Percentiles rank a stretch among this genome's conserved stretches.
phyloP scores from a whole-genome alignment of 192 early-diverging fungal genomes.

The Endogone sp. region DNA sequence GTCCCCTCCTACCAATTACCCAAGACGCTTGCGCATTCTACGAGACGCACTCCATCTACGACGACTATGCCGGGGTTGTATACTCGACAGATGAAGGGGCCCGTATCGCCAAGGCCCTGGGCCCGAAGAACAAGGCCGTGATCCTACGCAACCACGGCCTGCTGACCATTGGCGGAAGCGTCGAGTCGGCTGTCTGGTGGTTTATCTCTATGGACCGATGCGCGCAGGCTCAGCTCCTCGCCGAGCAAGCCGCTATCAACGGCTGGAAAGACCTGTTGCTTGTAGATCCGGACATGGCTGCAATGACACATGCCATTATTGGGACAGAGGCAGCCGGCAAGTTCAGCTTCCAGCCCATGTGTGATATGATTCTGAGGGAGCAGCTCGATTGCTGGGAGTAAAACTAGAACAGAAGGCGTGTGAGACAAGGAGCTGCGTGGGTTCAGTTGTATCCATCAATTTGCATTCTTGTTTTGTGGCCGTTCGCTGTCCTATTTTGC shows the following conservation, averaged over 20 bases:
- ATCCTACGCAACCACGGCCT: slow-evolving; percentile 61
- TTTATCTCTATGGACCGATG: slow-evolving; percentile 54
- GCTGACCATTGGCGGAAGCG: slow-evolving; percentile 43
- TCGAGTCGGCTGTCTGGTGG: slow-evolving; percentile 55
- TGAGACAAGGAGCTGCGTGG: no score
- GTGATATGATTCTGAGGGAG: slow-evolving; percentile 16
- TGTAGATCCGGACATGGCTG: slow-evolving; percentile 22
- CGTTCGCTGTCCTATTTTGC: no score
- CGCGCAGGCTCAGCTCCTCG: slow-evolving; percentile 51
- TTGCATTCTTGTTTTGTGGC: no score
- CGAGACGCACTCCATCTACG: slow-evolving; percentile 44
- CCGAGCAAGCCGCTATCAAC: slow-evolving; percentile 34
- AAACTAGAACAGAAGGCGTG: no score
- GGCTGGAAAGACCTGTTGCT: slow-evolving; percentile 18
- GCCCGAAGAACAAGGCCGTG: slow-evolving; percentile 40
- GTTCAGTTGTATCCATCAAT: no score
- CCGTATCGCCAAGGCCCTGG: slow-evolving; percentile 42
- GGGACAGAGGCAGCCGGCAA: slow-evolving; percentile 12
- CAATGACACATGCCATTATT: slow-evolving; percentile 6
- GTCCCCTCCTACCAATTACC: slow-evolving; percentile 43
- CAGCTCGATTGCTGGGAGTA: slow-evolving; percentile 19
- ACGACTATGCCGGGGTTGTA: slow-evolving; percentile 54
- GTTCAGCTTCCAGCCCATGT: slow-evolving; percentile 29
- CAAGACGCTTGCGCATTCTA: slow-evolving; percentile 63
- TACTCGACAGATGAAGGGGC: slow-evolving; percentile 52